These are phyloP conservation scores for Ceratobasidium theobromae DNA, from an alignment of 1,284 basidiomycete genomes.

Conservation along the genomic window DNA sequence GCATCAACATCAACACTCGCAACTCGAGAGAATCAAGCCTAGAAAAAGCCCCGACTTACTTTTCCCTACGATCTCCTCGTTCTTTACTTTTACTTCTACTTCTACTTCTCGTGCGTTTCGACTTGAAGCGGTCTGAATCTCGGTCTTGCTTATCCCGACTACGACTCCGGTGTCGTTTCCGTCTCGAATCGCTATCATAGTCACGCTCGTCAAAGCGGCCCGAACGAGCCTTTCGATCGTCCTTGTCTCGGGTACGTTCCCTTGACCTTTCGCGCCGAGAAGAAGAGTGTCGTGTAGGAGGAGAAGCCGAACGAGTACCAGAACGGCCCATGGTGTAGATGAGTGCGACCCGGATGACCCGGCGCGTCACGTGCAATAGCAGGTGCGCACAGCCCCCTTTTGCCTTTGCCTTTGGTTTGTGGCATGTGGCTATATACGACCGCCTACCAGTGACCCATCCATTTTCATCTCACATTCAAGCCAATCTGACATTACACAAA, in stretches of 20 bases:
- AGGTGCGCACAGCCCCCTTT: too few species aligned
- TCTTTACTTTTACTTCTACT: constrained; percentile 41
- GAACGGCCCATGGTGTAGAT: constrained; percentile 30
- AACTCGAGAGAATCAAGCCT: not conserved
- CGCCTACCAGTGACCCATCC: too few species aligned
- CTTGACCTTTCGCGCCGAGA: constrained; percentile 12
- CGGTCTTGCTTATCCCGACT: constrained; percentile 38
- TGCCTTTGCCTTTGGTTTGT: too few species aligned
- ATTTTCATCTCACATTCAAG: too few species aligned
- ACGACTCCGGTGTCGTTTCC: constrained; percentile 35
- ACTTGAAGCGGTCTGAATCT: constrained; percentile 11
- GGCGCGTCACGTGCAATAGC: too few species aligned
- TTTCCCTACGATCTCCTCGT: constrained; percentile 40
- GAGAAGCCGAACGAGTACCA: constrained; percentile 12
- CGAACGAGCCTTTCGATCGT: constrained; percentile 24
- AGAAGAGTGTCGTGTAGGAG: constrained; percentile 6
- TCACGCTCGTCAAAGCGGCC: constrained; percentile 37
- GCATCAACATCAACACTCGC: constrained; percentile 27
- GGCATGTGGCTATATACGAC: too few species aligned
- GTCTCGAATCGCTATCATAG: constrained; percentile 39
- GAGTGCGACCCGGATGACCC: too few species aligned
- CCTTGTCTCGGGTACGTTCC: constrained; percentile 30
- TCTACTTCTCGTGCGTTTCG: constrained; percentile 38
- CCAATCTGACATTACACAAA: too few species aligned
- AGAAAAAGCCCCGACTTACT: too few species aligned